Conservation (phyloP, 2,329 filamentous ascomycete genomes). For the Madurella fahalii region DNA sequence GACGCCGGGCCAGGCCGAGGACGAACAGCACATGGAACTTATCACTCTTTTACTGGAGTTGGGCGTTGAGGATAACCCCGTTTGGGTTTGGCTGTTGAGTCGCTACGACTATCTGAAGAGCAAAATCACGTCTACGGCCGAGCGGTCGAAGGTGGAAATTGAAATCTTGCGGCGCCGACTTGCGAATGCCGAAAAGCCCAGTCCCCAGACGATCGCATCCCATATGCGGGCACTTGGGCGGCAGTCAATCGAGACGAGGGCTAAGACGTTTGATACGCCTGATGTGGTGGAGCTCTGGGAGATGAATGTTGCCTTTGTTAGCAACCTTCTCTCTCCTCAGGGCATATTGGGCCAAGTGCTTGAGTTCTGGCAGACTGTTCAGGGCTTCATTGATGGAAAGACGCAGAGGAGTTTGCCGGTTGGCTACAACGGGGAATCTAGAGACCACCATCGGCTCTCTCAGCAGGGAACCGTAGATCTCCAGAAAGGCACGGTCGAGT, state of each 20-base stretch:
- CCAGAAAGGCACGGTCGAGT: slow-evolving; percentile 71
- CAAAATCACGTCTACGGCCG: slow-evolving; percentile 74
- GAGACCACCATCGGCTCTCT: slow-evolving; percentile 75
- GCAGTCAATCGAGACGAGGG: slow-evolving; percentile 58
- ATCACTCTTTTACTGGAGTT: slow-evolving; percentile 87
- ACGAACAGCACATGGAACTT: slow-evolving; percentile 85
- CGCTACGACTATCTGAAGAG: slow-evolving; percentile 85
- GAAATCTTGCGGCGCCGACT: slow-evolving; percentile 83
- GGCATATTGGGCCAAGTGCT: slow-evolving; percentile 85
- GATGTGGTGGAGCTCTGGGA: slow-evolving; percentile 92
- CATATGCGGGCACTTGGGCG: slow-evolving; percentile 72
- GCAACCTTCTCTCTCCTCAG: slow-evolving; percentile 67
- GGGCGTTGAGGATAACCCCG: slow-evolving; percentile 91
- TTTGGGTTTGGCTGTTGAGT: slow-evolving; percentile 92
- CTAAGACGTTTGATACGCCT: slow-evolving; percentile 66
- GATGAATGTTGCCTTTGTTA: slow-evolving; percentile 72
- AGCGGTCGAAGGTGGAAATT: slow-evolving; percentile 86
- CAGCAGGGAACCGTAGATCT: slow-evolving; percentile 66
- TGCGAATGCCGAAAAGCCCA: slow-evolving; percentile 68
- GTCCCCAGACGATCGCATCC: slow-evolving; percentile 62
- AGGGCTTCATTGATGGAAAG: slow-evolving; percentile 83
- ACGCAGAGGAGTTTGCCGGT: slow-evolving; percentile 75
- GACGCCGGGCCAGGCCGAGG: slow-evolving; percentile 40
- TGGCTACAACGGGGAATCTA: slow-evolving; percentile 78
- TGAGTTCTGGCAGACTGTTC: slow-evolving; percentile 89